A percentile compares a stretch with the other conserved stretches of the same genome.
Evolutionary conservation across 108 stramenopile species (phyloP).

Genomic region (Fragilariopsis cylindrus): DNA sequence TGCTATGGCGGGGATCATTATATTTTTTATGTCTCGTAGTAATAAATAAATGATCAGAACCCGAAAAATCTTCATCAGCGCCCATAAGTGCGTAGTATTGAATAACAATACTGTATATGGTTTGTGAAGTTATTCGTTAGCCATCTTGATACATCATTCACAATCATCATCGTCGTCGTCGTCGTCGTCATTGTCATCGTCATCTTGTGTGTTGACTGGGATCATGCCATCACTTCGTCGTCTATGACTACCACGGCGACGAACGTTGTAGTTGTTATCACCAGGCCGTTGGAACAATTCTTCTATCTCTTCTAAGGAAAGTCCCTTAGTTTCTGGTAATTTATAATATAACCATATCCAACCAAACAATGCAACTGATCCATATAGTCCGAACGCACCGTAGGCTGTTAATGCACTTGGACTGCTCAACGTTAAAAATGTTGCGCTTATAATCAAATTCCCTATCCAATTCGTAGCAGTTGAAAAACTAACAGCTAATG

Average conservation of each 20-base stretch:
- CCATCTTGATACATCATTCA: no score
- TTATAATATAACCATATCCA: slow-evolving; percentile 54
- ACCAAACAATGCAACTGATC: slow-evolving; percentile 51
- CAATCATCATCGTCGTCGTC: background rate
- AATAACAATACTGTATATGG: no score
- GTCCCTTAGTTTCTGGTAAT: slow-evolving; percentile 88
- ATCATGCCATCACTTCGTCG: background rate
- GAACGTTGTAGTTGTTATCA: slow-evolving; percentile 2
- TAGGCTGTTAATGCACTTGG: slow-evolving; percentile 58
- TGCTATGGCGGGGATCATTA: no score
- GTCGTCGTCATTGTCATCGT: background rate
- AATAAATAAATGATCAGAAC: no score
- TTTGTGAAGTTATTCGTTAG: no score
- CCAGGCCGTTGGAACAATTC: slow-evolving; percentile 45
- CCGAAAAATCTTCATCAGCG: no score
- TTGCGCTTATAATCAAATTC: slow-evolving; percentile 72
- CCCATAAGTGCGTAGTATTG: no score
- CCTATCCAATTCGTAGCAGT: slow-evolving; percentile 82
- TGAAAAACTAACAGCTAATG: slow-evolving; percentile 58
- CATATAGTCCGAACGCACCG: slow-evolving; percentile 84
- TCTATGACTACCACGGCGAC: background rate
- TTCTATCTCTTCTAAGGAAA: slow-evolving; percentile 80
- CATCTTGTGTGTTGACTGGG: background rate
- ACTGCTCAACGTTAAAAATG: slow-evolving; percentile 71
- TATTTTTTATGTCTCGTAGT: no score